A percentile compares a stretch with the other conserved stretches of the same genome.
Evolutionary conservation across 2,329 filamentous ascomycete species (phyloP).

Genomic region (Myrmaecium sp.): DNA sequence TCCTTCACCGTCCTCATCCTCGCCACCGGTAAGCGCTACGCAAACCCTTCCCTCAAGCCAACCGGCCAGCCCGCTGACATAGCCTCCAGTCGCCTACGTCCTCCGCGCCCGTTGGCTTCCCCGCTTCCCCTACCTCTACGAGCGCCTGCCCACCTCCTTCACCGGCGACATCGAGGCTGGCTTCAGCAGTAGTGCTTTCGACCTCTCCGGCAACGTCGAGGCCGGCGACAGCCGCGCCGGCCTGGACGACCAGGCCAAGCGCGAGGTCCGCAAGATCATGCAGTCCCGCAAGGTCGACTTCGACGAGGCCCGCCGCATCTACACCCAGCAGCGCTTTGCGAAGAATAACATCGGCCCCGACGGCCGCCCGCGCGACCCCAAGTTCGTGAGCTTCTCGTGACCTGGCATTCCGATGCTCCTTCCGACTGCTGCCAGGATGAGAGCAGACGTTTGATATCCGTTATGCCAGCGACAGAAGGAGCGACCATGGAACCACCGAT

Average conservation of each 20-base stretch:
- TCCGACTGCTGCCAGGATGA: too few relatives aligned
- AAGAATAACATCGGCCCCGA: slow-evolving; percentile 80
- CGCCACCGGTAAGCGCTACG: slow-evolving; percentile 41
- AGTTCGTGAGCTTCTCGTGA: slow-evolving; percentile 84
- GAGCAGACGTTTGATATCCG: too few relatives aligned
- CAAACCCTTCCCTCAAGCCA: slow-evolving; percentile 3
- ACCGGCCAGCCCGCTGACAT: slow-evolving; percentile 6
- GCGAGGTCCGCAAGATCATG: slow-evolving; percentile 80
- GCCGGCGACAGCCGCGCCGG: slow-evolving; percentile 64
- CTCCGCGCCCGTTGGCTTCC: slow-evolving; percentile 65
- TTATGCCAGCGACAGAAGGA: too few relatives aligned
- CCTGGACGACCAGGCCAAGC: slow-evolving; percentile 64
- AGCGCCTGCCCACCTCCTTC: slow-evolving; percentile 62
- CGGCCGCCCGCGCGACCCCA: slow-evolving; percentile 75
- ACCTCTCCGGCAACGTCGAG: slow-evolving; percentile 64
- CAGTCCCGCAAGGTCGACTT: slow-evolving; percentile 67
- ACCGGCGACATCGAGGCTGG: slow-evolving; percentile 75
- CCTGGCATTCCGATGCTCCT: too few relatives aligned
- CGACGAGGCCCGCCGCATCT: slow-evolving; percentile 76
- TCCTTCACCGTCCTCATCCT: slow-evolving; percentile 53
- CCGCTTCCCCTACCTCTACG: slow-evolving; percentile 57
- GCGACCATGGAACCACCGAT: too few relatives aligned
- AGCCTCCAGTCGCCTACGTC: slow-evolving; percentile 49
- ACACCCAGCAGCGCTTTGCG: slow-evolving; percentile 71
- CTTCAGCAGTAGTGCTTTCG: slow-evolving; percentile 67